Base-by-base conservation (phyloP, 257 asterid genomes). In the Paraleonurus japonicus region DNA sequence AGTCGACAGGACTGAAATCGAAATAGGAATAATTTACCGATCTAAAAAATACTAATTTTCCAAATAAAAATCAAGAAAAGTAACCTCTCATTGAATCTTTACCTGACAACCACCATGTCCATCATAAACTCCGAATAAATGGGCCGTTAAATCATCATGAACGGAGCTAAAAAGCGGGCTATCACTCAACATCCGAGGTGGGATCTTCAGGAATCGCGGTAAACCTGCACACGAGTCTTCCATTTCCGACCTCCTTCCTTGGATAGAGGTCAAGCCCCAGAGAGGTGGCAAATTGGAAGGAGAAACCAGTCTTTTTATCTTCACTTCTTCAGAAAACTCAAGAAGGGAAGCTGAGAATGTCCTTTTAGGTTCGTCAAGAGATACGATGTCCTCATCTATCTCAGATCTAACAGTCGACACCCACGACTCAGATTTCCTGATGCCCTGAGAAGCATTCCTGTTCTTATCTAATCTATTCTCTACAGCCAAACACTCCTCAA, bases 21-120 rank as follows among this genome's bases (percentile, higher is more conserved):
- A 8, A 37, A 37, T 37, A 37, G 13, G 15, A 4, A 37, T 8
- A 37, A 37, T 15, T 37, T 37, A 37, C 45, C 0, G 45, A 10
- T 8, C 45, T 1, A 37, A 37, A 37, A 35, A 37, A 37, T n/a
- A 37, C 45, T 37, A 37, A 0, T 37, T 37, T 9, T 37, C 45
- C 16, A 12, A 41, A 41, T 11, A 41, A 41, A 41, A 12, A 47
- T 15, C 15, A 5, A 15, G 60, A 60, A 13, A 35, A 47, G 37
- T 4, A 61, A 43, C 27, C 15, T 5, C 4, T 16, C 7, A 67
- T 51, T 17, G 41, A 71, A 53, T 55, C 24, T 61, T 51, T 75
- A 93, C 98, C 96, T 93, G 95, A 53, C 61, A 62, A 74, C 96
- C 97, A 48, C 98, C 97, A 67, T 94, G 98, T 67, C 98, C 98